Percentiles rank a stretch among this genome's conserved stretches.
Evolutionary conservation across 2,329 filamentous ascomycete genomes (phyloP).

Genomic region (Penicillium sp.): DNA sequence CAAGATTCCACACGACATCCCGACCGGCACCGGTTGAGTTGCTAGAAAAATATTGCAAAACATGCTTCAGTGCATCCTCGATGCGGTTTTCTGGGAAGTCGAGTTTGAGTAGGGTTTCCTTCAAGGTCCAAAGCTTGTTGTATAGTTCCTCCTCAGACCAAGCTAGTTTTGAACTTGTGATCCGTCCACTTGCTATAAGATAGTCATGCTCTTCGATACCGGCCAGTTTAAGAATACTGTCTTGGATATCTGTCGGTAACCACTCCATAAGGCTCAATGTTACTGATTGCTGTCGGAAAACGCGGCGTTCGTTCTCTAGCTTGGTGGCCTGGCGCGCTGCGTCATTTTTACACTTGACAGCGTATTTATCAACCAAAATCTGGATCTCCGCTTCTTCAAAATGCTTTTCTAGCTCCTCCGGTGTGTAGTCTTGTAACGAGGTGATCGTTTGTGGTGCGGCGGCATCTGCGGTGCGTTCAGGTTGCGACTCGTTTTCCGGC

Average conservation of each 20-base stretch:
- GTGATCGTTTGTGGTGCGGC: constrained; percentile 19
- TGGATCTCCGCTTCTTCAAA: constrained; percentile 90
- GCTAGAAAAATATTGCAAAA: constrained; percentile 66
- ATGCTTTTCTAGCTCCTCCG: constrained; percentile 86
- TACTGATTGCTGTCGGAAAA: constrained; percentile 77
- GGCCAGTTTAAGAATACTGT: constrained; percentile 68
- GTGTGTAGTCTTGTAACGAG: constrained; percentile 59
- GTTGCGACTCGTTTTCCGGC: constrained; percentile 32
- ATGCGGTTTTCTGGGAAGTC: constrained; percentile 66
- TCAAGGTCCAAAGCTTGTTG: constrained; percentile 78
- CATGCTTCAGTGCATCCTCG: constrained; percentile 61
- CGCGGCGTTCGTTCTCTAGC: constrained; percentile 78
- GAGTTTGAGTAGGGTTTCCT: constrained; percentile 66
- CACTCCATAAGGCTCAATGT: constrained; percentile 71
- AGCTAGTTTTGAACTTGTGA: constrained; percentile 37
- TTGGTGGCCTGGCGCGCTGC: constrained; percentile 71
- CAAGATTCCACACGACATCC: constrained; percentile 77
- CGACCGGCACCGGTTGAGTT: constrained; percentile 53
- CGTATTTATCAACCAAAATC: constrained; percentile 78
- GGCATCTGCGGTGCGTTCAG: constrained; percentile 18
- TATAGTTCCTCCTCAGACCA: constrained; percentile 73
- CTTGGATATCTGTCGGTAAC: constrained; percentile 75
- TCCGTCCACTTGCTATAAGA: constrained; percentile 29
- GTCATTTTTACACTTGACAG: constrained; percentile 74
- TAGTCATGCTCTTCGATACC: constrained; percentile 42